A percentile compares a stretch with the other conserved stretches of the same genome.
phyloP scores from a whole-genome alignment of 495 filamentous ascomycete species.

The Penicillium roqueforti region DNA sequence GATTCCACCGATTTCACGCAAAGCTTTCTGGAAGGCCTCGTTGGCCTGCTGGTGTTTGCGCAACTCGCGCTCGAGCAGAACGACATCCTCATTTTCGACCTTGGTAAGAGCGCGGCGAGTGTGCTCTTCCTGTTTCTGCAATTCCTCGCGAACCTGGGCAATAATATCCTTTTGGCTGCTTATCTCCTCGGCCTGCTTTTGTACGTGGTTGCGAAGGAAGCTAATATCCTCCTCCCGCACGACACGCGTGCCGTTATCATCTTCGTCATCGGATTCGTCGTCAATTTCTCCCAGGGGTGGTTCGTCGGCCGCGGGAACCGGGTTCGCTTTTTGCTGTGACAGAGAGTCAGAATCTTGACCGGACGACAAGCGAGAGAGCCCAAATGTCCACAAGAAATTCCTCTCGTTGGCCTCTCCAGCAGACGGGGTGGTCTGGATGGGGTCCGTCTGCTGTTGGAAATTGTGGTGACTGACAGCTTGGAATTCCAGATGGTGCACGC shows the following conservation, averaged over 20 bases:
- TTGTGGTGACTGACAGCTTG: slow-evolving; percentile 57
- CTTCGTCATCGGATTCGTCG: slow-evolving; percentile 42
- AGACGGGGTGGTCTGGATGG: slow-evolving; percentile 51
- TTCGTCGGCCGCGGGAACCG: slow-evolving; percentile 23
- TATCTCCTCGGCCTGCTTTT: slow-evolving; percentile 75
- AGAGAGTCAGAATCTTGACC: slow-evolving; percentile 39
- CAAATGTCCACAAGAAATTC: slow-evolving; percentile 39
- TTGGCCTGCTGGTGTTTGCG: slow-evolving; percentile 97
- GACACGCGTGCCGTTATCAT: slow-evolving; percentile 38
- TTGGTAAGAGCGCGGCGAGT: slow-evolving; percentile 52
- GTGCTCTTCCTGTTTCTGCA: slow-evolving; percentile 59
- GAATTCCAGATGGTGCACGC: slow-evolving; percentile 66
- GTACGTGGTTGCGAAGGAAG: slow-evolving; percentile 67
- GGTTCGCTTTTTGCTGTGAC: slow-evolving; percentile 36
- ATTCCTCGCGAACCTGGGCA: slow-evolving; percentile 61
- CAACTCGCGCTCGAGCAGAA: slow-evolving; percentile 78
- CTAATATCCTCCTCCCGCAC: slow-evolving; percentile 68
- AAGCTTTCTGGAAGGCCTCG: slow-evolving; percentile 94
- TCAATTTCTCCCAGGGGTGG: slow-evolving; percentile 33
- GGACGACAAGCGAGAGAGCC: slow-evolving; percentile 38
- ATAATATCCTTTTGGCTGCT: slow-evolving; percentile 69
- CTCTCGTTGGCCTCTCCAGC: slow-evolving; percentile 48
- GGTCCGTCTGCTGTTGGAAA: slow-evolving; percentile 19
- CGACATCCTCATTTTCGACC: slow-evolving; percentile 61
- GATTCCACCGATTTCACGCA: slow-evolving; percentile 95